phyloP scores from a whole-genome alignment of 2,329 filamentous ascomycete species.

The Capronia epimyces region DNA sequence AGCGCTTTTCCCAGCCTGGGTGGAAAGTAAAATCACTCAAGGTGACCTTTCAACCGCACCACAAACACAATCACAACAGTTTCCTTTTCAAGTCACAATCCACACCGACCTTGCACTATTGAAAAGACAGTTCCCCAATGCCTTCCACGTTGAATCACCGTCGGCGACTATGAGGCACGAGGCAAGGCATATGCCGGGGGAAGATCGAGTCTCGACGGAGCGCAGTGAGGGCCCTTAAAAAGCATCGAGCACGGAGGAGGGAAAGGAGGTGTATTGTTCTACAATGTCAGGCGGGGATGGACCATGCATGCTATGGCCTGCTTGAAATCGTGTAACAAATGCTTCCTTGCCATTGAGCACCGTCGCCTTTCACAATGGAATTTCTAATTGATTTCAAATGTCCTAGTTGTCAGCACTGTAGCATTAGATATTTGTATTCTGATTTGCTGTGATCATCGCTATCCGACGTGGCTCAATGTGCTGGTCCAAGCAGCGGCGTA shows the following conservation, averaged over 20 bases:
- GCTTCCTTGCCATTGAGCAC: slow-evolving; percentile 13
- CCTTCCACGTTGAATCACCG: slow-evolving; percentile 13
- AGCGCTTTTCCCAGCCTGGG: slow-evolving; percentile 29
- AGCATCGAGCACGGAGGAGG: slow-evolving; percentile 18
- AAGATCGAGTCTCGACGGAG: slow-evolving; percentile 12
- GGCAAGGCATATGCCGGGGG: slow-evolving; percentile 17
- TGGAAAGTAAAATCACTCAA: slow-evolving; percentile 21
- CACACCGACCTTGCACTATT: slow-evolving; percentile 22
- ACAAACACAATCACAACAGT: slow-evolving; percentile 4
- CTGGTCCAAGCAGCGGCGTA: too few relatives aligned
- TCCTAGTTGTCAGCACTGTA: slow-evolving; percentile 1
- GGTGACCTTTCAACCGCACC: not conserved
- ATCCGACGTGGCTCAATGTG: too few relatives aligned
- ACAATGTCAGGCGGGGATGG: slow-evolving; percentile 20
- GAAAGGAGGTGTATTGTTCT: slow-evolving; percentile 24
- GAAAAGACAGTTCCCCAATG: slow-evolving; percentile 20
- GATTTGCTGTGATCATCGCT: not conserved
- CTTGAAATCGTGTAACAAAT: slow-evolving; percentile 26
- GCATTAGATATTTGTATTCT: not conserved
- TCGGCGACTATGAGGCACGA: slow-evolving; percentile 14
- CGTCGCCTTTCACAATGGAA: slow-evolving; percentile 23
- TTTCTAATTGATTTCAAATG: slow-evolving; percentile 16
- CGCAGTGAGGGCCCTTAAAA: slow-evolving; percentile 14
- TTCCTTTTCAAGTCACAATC: slow-evolving; percentile 7
- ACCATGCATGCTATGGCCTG: slow-evolving; percentile 12